Base-by-base conservation (phyloP, 2,329 filamentous ascomycete species). In the Amauroascus verrucosus region DNA sequence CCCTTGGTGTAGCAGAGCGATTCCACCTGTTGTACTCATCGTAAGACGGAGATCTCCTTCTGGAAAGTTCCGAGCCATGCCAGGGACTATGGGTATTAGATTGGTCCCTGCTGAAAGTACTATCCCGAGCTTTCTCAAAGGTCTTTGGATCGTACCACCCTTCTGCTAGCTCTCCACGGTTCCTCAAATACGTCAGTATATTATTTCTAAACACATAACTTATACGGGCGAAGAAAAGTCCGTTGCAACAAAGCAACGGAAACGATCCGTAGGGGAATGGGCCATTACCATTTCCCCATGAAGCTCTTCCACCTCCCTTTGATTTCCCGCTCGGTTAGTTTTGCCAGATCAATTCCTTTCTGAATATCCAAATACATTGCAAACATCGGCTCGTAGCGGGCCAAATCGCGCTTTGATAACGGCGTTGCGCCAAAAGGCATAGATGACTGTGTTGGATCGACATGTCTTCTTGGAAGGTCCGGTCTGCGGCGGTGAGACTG, bases 291-390 rank as follows among this genome's bases (percentile, higher is more conserved):
- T 75, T 89, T 91, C 3, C 79, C 77, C 11, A 91, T 68, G 63
- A 97, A 98, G 66, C 88, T 91, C 77, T 95, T 95, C 89, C 91
- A 98, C 53, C 91, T 76, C 1, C 90, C 89, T 59, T 78, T 84
- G 0, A 83, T 70, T 66, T 96, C 90, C n/a, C 79, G 77, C 58
- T 88, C 83, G 53, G 82, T 78, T 60, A 97, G 74, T 8, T 80
- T 77, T 16, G 82, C 76, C 1, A 94, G 72, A 51, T 84, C 72
- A 38, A 86, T 77, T 37, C 82, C 77, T 71, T 96, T 96, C 69
- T 97, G 91, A 32, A 95, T 79, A 61, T 90, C 86, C 24, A 97
- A 77, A 62, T 96, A 97, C 46, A 86, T 80, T 14, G 83, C 86
- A 58, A 96, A 87, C 55, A 96, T 74, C 0, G 85, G 79, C 57